Conservation (phyloP, 1,139 yeast genomes). For the Zygosaccharomyces sapae region DNA sequence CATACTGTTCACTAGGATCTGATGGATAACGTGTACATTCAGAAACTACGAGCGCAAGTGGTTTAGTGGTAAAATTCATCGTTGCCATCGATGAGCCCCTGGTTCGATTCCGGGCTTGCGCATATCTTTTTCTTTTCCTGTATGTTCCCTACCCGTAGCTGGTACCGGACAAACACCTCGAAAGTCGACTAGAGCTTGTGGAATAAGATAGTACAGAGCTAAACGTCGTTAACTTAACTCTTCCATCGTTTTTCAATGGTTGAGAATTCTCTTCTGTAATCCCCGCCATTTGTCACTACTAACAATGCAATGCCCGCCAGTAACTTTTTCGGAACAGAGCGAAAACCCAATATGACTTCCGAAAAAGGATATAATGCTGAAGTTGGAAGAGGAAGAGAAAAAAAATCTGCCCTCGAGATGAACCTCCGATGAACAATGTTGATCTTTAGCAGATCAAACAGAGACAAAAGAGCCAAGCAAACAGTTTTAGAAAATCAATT, state of each 20-base stretch:
- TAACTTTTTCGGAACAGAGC: not conserved
- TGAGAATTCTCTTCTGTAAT: too few species aligned
- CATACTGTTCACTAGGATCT: too few species aligned
- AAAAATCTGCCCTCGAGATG: constrained; percentile 1
- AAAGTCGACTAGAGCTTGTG: too few species aligned
- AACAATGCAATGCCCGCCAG: too few species aligned
- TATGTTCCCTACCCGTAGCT: too few species aligned
- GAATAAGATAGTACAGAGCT: too few species aligned
- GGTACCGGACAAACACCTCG: too few species aligned
- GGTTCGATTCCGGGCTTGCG: constrained; percentile 10
- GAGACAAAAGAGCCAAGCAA: not conserved
- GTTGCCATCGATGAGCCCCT: constrained; percentile 10
- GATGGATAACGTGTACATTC: not conserved
- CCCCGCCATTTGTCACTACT: too few species aligned
- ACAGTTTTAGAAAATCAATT: not conserved
- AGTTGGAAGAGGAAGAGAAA: not conserved
- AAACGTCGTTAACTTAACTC: too few species aligned
- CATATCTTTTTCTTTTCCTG: not conserved
- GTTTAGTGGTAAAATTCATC: constrained; percentile 9
- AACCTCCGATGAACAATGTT: not conserved
- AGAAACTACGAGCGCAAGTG: constrained; percentile 1
- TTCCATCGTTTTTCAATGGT: too few species aligned
- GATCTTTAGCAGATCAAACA: not conserved
- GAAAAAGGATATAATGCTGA: not conserved
- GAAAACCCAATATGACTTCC: constrained; percentile 2